phyloP scores from a whole-genome alignment of 1,284 basidiomycete genomes.

The Singerocomus inundabilis region DNA sequence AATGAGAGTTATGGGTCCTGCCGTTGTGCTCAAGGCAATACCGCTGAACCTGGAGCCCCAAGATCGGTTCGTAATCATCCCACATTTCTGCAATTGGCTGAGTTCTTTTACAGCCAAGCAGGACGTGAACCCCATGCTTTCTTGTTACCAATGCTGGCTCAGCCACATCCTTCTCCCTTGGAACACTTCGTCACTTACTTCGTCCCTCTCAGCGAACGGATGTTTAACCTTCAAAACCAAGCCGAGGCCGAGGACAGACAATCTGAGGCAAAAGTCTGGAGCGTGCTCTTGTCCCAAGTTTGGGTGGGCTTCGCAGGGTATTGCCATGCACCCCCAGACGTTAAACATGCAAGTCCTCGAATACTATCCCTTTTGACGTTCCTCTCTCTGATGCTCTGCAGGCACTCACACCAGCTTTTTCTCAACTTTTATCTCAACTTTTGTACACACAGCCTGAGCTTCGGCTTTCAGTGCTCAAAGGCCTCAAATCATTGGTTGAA shows the following conservation, averaged over 20 bases:
- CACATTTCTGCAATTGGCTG: constrained; percentile 1
- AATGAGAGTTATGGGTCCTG: constrained; percentile 86
- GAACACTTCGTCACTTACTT: constrained; percentile 88
- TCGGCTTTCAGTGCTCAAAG: constrained; percentile 79
- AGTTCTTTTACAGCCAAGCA: constrained; percentile 45
- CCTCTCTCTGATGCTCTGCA: constrained; percentile 31
- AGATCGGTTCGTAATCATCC: constrained; percentile 59
- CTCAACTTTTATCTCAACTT: constrained; percentile 87
- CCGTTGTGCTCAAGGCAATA: constrained; percentile 70
- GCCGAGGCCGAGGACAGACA: constrained; percentile 69
- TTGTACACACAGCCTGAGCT: constrained; percentile 87
- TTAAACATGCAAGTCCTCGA: constrained; percentile 35
- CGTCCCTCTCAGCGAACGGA: constrained; percentile 89
- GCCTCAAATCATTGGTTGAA: constrained; percentile 79
- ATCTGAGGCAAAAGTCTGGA: constrained; percentile 93
- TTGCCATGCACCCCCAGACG: constrained; percentile 62
- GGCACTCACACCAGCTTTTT: constrained; percentile 74
- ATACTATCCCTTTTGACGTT: neutral
- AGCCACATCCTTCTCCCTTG: constrained; percentile 78
- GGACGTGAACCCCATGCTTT: constrained; percentile 80
- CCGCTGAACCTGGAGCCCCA: constrained; percentile 85
- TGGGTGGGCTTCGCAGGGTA: constrained; percentile 92
- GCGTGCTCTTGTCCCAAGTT: constrained; percentile 87
- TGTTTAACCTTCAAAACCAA: constrained; percentile 85
- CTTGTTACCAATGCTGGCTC: constrained; percentile 87